Evolutionary conservation across 1,284 basidiomycete genomes (phyloP), one percentile per base, ranked within the genome.

Genomic region (Stygiomarasmius scandens): DNA sequence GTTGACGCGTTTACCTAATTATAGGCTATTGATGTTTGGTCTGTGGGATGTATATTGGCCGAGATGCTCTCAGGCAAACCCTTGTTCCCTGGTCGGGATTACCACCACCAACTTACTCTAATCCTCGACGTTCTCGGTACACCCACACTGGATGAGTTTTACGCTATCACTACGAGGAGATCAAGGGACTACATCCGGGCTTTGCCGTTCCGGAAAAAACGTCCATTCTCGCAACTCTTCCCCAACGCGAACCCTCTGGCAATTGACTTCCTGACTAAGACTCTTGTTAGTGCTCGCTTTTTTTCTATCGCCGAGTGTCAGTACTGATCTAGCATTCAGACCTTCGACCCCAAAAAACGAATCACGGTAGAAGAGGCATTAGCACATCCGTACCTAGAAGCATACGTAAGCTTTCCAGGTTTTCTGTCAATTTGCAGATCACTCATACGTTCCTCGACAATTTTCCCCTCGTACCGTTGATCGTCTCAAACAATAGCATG

Each of bases 61-160:
- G 96, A 98, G 77, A 98, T 98, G 95, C 79, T 98, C 5, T 92
- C 87, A 2, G 93, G 95, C 22, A 92, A 95, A 67, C 95, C 96
- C 0, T 81, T 98, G 16, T 98, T 98, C 81, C 96, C 96, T 0
- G 96, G 96, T 14, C 86, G 95, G 20, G 96, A 98, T 76, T 98
- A 95, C 72, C 96, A 98, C 74, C 92, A 98, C 67, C 96, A 98
- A 66, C 83, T 98, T 25, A 89, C 89, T 4, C 83, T 96, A 56
- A 96, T 96, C 66, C 81, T 97, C 59, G 92, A 96, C 65, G 92
- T 96, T 3, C 85, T 96, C 10, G 94, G 95, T n/a, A 96, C 95
- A 14, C 94, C 95, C 0, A 90, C 90, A 1, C 77, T 95, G 52
- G 94, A 96, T 63, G 93, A 96, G 67, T 95, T 95, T 74, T 92